Evolutionary conservation across 345 rosid species (phyloP), one percentile per base, ranked within the genome.

Genomic region (Populus ilicifolia): DNA sequence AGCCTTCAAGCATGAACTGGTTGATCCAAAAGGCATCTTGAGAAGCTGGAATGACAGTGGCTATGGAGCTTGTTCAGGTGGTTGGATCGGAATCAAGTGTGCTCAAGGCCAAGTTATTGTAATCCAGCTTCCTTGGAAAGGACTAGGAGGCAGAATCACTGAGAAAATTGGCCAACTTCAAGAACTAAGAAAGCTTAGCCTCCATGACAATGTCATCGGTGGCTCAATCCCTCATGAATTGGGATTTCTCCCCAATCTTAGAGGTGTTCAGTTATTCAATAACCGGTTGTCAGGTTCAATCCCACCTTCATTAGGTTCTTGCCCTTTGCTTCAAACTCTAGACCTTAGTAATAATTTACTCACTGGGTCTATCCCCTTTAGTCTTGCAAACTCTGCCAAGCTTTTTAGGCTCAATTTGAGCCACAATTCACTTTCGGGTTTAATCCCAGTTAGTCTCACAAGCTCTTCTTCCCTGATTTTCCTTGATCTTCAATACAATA

Each of bases 271-370:
- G 16, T 59, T 80, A 12, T 80, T 75, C 44, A 80, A 80, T 46
- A 80, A 80, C 52, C 10, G 76, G 61, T 41, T 80, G 11, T 48
- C 62, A 2, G 83, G 83, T 14, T 80, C 79, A 0, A 79, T 94
- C 83, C 98, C 98, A 69, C 84, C 92, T 64, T 86, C 95, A 2
- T 80, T 94, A 23, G 97, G 96, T 74, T 86, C 85, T 84, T 89
- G 90, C 70, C 90, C 73, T 74, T 64, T 77, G 79, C 93, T 94
- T 77, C 98, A 88, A 78, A 84, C 85, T 78, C 89, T 94, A 52
- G 98, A 93, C 81, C 78, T 77, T 16, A 62, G 79, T 52, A 80
- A 80, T 4, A 80, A 80, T 52, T 62, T 67, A 18, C 70, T 80
- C 35, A 30, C 75, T 5, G 82, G 82, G 7, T 29, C 36, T 14